These are phyloP conservation scores for Solanum corneliomulleri DNA, from an alignment of 257 asterid species.

Conservation along the genomic window DNA sequence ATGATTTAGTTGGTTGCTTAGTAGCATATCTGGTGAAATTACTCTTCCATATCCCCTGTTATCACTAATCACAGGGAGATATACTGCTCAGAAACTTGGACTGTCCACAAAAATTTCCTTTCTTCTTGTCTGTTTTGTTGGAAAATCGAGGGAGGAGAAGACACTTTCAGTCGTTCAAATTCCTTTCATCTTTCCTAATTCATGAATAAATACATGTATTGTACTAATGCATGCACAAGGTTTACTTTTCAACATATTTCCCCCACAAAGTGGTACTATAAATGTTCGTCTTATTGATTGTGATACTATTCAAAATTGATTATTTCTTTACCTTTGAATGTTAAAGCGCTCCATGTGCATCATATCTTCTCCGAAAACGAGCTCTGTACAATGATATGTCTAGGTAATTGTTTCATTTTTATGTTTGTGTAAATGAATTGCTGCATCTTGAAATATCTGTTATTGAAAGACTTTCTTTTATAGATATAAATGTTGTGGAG, in stretches of 20 bases:
- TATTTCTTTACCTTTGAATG: neutral
- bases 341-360: slow-evolving; percentile 28
- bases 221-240: neutral
- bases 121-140: neutral
- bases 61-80: neutral
- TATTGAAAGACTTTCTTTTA: neutral
- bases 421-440: neutral
- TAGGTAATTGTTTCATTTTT: slow-evolving; percentile 5
- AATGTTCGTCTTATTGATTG: neutral
- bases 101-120: neutral
- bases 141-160: neutral
- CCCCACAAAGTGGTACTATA: neutral
- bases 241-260: neutral
- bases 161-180: neutral
- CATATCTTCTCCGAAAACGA: slow-evolving; percentile 28
- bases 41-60: neutral
- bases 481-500: slow-evolving; percentile 33
- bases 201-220: neutral
- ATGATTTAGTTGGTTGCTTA: neutral
- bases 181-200: neutral
- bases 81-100: neutral
- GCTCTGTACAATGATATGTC: slow-evolving; percentile 32
- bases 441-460: neutral
- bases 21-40: neutral
- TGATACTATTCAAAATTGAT: neutral